Evolutionary conservation across 2,329 filamentous ascomycete genomes (phyloP), one percentile per base, ranked within the genome.

Genomic region (Arachnomyces sp.): DNA sequence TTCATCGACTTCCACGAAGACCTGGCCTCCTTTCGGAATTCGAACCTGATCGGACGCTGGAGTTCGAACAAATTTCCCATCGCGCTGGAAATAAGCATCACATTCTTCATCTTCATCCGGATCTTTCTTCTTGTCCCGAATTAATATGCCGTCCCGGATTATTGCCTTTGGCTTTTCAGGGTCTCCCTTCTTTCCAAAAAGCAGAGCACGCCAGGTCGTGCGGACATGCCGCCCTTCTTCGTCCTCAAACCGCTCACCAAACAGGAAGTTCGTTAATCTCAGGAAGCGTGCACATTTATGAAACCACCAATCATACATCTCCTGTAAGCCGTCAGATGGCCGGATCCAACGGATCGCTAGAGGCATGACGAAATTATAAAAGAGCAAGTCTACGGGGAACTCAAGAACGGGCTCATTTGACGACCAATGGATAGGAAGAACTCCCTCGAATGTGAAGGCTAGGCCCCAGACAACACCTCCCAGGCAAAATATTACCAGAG

Each of bases 381-480:
- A 92, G 12, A 98, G 70, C 2, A 98, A 72, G 56, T 98, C 90
- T 45, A 95, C 78, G 0, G 92, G 92, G 49, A 98, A 96, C 58
- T 96, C 92, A 35, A 96, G 71, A 0, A 94, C 84, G 0, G 92
- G 89, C 51, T 94, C 86, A 48, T 89, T 90, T 1, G 87, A 90
- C 2, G 88, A 86, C 78, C 93, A 96, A 61, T 90, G 86, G 34
- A 98, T 86, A 0, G 92, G 92, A 13, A 98, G 74, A 33, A 98
- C 78, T 38, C 73, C 77, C 2, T 77, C 75, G 32, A 84, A 77
- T 4, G 76, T 65, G 49, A 77, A 76, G 18, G 79, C 75, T 29
- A 96, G 71, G n/a, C 83, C 80, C 92, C 92, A 98, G 1, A 98
- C 88, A 12, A 98, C 89, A 31, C 92, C 90, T 7, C 92, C 92